Evolutionary conservation across 129 eudicot species (phyloP).

Genomic region (Helianthus tuberosus): DNA sequence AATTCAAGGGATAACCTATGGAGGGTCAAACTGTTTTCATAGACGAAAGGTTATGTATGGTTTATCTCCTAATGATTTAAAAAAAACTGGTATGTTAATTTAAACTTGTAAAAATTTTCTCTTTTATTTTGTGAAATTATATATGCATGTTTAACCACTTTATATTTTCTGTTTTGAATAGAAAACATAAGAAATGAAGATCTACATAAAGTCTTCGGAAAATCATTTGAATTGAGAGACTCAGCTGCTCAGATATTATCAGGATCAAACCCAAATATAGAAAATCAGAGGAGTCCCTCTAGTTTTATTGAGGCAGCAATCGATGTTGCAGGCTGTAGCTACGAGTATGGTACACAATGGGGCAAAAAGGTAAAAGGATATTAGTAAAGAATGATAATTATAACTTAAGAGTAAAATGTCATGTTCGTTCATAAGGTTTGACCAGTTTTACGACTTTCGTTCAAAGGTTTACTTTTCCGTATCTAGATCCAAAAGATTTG

Average conservation of each 20-base stretch:
- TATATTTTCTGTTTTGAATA: neutral
- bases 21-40: slow-evolving; percentile 58
- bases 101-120: neutral
- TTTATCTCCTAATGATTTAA: slow-evolving; percentile 37
- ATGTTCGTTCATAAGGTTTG: no score
- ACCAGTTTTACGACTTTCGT: no score
- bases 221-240: slow-evolving; percentile 40
- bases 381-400: no score
- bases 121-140: neutral
- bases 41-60: slow-evolving; percentile 61
- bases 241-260: slow-evolving; percentile 31
- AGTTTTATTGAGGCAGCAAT: slow-evolving; percentile 42
- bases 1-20: slow-evolving; percentile 50
- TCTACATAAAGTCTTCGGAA: slow-evolving; percentile 49
- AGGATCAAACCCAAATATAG: slow-evolving; percentile 12
- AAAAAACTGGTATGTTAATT: slow-evolving; percentile 31
- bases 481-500: no score
- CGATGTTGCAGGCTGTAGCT: slow-evolving; percentile 45
- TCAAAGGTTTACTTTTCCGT: no score
- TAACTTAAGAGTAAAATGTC: no score
- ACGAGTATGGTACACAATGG: slow-evolving; percentile 66
- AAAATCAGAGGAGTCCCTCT: slow-evolving; percentile 12
- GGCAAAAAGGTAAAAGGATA: slow-evolving; percentile 44
- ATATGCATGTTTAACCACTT: neutral
- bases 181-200: slow-evolving; percentile 23